Evolutionary conservation across 2,329 filamentous ascomycete genomes (phyloP).

Genomic region (Aspergillus sp.): DNA sequence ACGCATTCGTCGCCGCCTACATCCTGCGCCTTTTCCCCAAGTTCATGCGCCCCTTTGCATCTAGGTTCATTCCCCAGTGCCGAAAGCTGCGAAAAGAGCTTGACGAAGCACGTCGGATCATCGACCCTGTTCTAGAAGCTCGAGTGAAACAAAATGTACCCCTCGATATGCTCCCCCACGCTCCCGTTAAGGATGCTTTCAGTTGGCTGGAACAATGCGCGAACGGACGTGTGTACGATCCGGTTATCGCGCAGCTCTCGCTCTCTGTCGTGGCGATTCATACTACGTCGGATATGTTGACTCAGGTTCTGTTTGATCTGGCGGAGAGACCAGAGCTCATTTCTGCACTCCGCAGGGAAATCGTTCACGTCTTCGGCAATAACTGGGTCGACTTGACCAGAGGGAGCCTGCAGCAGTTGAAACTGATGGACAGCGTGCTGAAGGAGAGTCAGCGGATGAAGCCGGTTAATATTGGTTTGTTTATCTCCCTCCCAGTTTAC

Average conservation of each 20-base stretch:
- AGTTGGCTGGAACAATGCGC: slow-evolving; percentile 4
- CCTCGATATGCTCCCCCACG: not conserved
- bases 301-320: not conserved
- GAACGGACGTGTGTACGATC: not conserved
- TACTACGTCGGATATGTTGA: not conserved
- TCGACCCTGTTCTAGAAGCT: not conserved
- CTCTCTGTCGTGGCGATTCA: slow-evolving; percentile 1
- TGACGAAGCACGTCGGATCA: not conserved
- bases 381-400: not conserved
- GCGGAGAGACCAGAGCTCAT: not conserved
- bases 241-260: not conserved
- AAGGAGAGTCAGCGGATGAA: slow-evolving; percentile 8
- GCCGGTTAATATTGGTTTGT: not conserved
- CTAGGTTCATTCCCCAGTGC: slow-evolving; percentile 2
- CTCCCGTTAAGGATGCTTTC: not conserved
- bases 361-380: not conserved
- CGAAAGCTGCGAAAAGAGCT: slow-evolving; percentile 1
- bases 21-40: slow-evolving; percentile 13
- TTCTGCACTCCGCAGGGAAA: not conserved
- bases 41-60: not conserved
- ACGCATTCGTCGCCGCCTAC: slow-evolving; percentile 15
- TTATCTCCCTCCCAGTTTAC: not conserved
- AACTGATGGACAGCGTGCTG: slow-evolving; percentile 8
- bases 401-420: not conserved
- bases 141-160: not conserved